These are phyloP conservation scores for Lojkania enalia DNA, from an alignment of 2,329 filamentous ascomycete genomes.

Conservation along the genomic window DNA sequence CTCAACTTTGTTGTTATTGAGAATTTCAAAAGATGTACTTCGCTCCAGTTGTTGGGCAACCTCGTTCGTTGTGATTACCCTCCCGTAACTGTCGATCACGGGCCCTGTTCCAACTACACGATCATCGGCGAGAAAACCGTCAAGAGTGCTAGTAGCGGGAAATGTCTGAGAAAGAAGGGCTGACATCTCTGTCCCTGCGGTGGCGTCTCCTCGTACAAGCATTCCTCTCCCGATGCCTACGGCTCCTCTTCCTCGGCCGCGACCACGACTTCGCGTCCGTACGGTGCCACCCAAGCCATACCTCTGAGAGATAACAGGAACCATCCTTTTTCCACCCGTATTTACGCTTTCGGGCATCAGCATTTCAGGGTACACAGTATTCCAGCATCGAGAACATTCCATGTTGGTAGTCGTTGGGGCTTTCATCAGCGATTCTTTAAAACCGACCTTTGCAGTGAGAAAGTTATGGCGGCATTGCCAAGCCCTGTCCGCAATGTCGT, in stretches of 20 bases:
- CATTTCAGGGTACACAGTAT: constrained; percentile 27
- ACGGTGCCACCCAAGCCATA: neutral
- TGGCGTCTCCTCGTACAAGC: neutral
- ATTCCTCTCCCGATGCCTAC: neutral
- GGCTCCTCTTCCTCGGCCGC: too few relatives aligned
- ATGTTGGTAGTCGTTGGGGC: constrained; percentile 14
- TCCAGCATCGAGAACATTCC: constrained; percentile 40
- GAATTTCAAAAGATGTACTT: neutral
- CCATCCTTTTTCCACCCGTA: constrained; percentile 5
- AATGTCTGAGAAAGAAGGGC: neutral
- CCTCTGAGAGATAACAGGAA: constrained; percentile 3
- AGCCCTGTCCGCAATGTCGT: constrained; percentile 22
- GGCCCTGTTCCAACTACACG: neutral
- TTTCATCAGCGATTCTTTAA: constrained; percentile 17
- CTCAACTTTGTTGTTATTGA: neutral
- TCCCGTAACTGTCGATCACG: neutral
- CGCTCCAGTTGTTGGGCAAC: neutral
- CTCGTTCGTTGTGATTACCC: neutral
- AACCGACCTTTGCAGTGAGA: constrained; percentile 16
- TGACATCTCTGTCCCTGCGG: too few relatives aligned
- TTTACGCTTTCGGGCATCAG: constrained; percentile 8
- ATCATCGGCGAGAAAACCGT: neutral
- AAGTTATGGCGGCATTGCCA: constrained; percentile 36
- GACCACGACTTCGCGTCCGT: neutral
- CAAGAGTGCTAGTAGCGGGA: neutral